Conservation (phyloP, 2,329 filamentous ascomycete species). For the Lecanoromycetidae sp. region DNA sequence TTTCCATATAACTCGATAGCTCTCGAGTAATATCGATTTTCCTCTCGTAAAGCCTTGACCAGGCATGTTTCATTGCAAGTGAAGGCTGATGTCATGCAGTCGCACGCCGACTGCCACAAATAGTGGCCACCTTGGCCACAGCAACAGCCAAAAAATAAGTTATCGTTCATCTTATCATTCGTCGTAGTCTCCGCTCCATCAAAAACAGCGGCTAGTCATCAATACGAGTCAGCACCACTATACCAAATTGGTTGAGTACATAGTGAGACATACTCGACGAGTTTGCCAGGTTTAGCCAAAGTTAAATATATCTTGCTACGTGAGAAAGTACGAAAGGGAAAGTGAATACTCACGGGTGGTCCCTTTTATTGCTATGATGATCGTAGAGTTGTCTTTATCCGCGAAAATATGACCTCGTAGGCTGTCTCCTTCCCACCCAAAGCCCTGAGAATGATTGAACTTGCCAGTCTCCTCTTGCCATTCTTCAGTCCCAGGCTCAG, state of each 20-base stretch:
- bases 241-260: too few relatives aligned
- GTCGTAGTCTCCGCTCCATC: slow-evolving; percentile 95
- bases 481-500: slow-evolving; percentile 56
- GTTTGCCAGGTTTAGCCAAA: too few relatives aligned
- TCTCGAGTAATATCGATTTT: slow-evolving; percentile 85
- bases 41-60: slow-evolving; percentile 57
- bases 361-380: slow-evolving; percentile 87
- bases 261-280: too few relatives aligned
- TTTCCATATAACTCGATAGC: slow-evolving; percentile 85
- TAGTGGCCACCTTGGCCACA: slow-evolving; percentile 87
- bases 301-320: too few relatives aligned
- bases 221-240: not conserved
- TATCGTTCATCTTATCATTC: slow-evolving; percentile 96
- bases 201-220: slow-evolving; percentile 53
- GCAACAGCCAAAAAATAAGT: slow-evolving; percentile 95
- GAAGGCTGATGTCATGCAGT: slow-evolving; percentile 78
- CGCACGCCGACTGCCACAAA: slow-evolving; percentile 83
- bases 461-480: slow-evolving; percentile 71
- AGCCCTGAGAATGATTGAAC: slow-evolving; percentile 78
- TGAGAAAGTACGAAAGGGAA: too few relatives aligned
- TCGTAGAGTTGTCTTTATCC: slow-evolving; percentile 70
- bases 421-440: slow-evolving; percentile 85
- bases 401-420: slow-evolving; percentile 86
- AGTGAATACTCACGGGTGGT: slow-evolving; percentile 35
- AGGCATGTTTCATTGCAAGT: slow-evolving; percentile 90